Evolutionary conservation across 352 stramenopile species (phyloP), one percentile per base, ranked within the genome.

Genomic region (Globisporangium paroecandrum): DNA sequence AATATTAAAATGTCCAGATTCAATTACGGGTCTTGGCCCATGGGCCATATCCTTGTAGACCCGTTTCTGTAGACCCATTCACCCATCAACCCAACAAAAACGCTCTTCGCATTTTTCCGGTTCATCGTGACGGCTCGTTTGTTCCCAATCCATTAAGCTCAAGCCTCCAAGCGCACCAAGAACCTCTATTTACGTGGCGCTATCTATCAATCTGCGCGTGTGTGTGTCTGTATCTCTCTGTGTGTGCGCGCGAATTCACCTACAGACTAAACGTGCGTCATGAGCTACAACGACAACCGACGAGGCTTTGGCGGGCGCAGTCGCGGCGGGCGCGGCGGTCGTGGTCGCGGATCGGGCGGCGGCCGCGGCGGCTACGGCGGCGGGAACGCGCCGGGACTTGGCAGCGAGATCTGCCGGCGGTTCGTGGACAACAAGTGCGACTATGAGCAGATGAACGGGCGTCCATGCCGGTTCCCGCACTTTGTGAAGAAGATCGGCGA

Each of bases 401-500:
- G 64, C 41, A 85, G 77, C 58, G 85, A 95, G 74, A 85, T 89
- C 25, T 95, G 87, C 57, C 72, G 81, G 20, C 75, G 77, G 60
- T 89, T 85, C 66, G 68, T 93, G 62, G 79, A 89, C 64, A 75
- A 72, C 60, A 91, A 91, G 59, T 93, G 85, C 72, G 77, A 85
- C 22, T 85, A 78, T 59, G 75, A 81, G 54, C 61, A 69, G 49
- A 47, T 65, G 27, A 79, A 80, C 46, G 82, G 84, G 32, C 79
- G 83, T 18, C 79, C 82, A 58, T 95, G 87, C 58, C 83, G 85
- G 64, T 91, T 77, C 71, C 85, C 85, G 64, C 87, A 95, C 75
- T 90, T 95, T 62, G 73, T 92, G 64, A 88, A 90, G 77, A 92
- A 89, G 58, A 90, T 95, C 64, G 87, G 87, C 41, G 83, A 90